Percentiles rank a stretch among this genome's conserved stretches.
phyloP scores from a whole-genome alignment of 2,329 filamentous ascomycete species.

The Hypoxylon rubiginosum region DNA sequence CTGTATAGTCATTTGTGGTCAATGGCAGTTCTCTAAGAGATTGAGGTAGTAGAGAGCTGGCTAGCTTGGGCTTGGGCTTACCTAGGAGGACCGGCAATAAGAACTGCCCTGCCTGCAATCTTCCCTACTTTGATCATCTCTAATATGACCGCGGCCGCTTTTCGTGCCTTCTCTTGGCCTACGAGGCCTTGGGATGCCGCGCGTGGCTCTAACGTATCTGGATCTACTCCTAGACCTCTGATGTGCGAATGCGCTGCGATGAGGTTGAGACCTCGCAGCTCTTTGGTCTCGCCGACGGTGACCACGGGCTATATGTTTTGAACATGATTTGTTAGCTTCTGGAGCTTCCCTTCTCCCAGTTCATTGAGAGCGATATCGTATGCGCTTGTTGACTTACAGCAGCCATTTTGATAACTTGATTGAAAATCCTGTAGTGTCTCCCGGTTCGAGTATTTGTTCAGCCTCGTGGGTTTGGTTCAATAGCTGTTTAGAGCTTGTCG shows the following conservation, averaged over 20 bases:
- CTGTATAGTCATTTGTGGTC: conserved; percentile 60
- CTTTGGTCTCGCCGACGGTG: conserved; percentile 94
- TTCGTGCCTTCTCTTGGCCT: conserved; percentile 95
- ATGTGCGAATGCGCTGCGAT: conserved; percentile 99
- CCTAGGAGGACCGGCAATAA: conserved; percentile 95
- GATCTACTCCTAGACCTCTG: conserved; percentile 92
- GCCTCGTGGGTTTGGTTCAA: conserved; percentile 9
- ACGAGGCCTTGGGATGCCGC: conserved; percentile 91
- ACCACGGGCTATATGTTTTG: conserved; percentile 64
- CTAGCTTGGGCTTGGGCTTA: conserved; percentile 55
- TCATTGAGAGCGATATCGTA: background rate
- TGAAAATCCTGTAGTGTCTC: conserved; percentile 12
- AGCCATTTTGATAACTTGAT: conserved; percentile 59
- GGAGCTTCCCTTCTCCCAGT: conserved; percentile 8
- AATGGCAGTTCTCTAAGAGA: conserved; percentile 18
- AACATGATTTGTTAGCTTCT: conserved; percentile 34
- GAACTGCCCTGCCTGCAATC: conserved; percentile 93
- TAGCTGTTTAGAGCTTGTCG: conserved; percentile 13
- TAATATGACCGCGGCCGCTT: conserved; percentile 94
- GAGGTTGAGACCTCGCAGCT: conserved; percentile 95
- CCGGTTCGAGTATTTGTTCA: conserved; percentile 16
- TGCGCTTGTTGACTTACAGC: conserved; percentile 59
- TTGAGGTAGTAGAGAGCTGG: background rate
- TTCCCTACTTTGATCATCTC: conserved; percentile 99
- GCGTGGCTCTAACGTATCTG: conserved; percentile 89